Conservation (phyloP, 176 grass and related monocot species). For the Eragrostis curvula region DNA sequence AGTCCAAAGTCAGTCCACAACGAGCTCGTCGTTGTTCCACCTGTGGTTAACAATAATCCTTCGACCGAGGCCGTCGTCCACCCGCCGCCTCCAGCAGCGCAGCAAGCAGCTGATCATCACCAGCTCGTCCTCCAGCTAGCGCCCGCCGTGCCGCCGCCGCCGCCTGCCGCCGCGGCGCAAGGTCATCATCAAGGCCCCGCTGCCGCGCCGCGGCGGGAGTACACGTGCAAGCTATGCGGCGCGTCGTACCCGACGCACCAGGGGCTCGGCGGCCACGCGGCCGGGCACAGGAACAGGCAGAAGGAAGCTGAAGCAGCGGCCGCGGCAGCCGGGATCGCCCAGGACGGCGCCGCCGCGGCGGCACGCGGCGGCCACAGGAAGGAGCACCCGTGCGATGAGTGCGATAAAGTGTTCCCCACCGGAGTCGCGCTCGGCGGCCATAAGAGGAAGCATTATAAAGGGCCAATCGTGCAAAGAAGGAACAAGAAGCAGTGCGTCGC, state of each 20-base stretch:
- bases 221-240: conserved; percentile 32
- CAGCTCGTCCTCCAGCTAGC: neutral
- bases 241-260: conserved; percentile 31
- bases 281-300: conserved; percentile 42
- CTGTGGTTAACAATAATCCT: neutral
- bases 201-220: neutral
- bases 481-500: neutral
- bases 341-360: neutral
- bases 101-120: neutral
- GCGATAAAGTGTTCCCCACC: neutral
- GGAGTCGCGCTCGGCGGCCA: conserved; percentile 56
- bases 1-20: neutral
- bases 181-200: neutral
- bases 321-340: neutral
- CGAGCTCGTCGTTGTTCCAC: neutral
- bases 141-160: neutral
- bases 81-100: neutral
- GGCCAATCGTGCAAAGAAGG: conserved; percentile 10
- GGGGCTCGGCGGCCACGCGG: conserved; percentile 47
- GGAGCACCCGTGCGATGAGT: conserved; percentile 23
- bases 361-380: neutral
- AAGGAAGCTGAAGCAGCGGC: neutral
- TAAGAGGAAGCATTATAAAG: conserved; percentile 40
- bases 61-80: neutral
- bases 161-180: neutral